phyloP scores from a whole-genome alignment of 1,284 basidiomycete species.

The Sporisorium sorghi region DNA sequence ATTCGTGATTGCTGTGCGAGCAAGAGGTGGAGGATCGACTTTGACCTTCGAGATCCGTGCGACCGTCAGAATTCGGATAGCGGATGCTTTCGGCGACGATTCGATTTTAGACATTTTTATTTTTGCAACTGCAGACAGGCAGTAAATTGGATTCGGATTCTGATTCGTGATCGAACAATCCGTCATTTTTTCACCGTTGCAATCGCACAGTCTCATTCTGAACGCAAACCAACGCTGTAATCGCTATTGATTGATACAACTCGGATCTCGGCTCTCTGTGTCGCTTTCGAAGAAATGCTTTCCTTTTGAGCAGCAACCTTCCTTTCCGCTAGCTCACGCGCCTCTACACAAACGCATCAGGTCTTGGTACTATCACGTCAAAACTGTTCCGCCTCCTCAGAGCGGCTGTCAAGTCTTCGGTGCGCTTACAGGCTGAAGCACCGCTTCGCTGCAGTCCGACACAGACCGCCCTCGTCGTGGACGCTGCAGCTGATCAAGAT shows the following conservation, averaged over 20 bases:
- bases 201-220: conserved; percentile 19
- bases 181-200: conserved; percentile 3
- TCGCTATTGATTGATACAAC: conserved; percentile 4
- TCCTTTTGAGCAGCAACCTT: not conserved
- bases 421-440: conserved; percentile 3
- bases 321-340: not conserved
- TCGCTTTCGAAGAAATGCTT: conserved; percentile 15
- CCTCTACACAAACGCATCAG: not conserved
- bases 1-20: too few relatives aligned
- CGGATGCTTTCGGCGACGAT: conserved; percentile 4
- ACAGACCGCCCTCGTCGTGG: conserved; percentile 15
- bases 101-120: conserved; percentile 10
- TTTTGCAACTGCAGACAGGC: conserved; percentile 2
- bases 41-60: conserved; percentile 3
- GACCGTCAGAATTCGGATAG: conserved; percentile 18
- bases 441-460: conserved; percentile 16
- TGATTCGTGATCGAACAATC: conserved; percentile 29
- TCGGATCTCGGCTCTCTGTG: conserved; percentile 32
- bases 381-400: conserved; percentile 19
- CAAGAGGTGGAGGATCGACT: conserved; percentile 16
- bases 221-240: too few relatives aligned
- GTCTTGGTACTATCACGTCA: not conserved
- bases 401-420: conserved; percentile 3
- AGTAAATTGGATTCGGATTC: not conserved
- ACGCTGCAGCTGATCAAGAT: conserved; percentile 17